Evolutionary conservation across 1,139 yeast species (phyloP), one percentile per base, ranked within the genome.

Genomic region (Taiozyma sp.): DNA sequence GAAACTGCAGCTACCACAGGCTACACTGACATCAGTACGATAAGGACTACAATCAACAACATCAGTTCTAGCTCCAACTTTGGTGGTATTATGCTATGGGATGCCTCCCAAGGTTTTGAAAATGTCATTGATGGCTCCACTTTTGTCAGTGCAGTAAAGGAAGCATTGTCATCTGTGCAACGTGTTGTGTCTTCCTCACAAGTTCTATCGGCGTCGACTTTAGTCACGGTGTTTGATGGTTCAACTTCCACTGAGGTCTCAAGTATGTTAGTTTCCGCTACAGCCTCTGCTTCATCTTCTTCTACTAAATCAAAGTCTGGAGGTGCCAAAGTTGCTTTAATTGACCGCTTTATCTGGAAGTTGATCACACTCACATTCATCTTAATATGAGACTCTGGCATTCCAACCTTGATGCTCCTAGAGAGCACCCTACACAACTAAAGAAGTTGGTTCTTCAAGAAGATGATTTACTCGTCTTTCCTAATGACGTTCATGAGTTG

Each of bases 71-170:
- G 19, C 1, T 43, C 53, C 14, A 41, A 48, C 5, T 83, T 87
- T 63, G 95, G 89, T 45, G 95, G 95, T 54, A 75, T 87, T 56
- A 82, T 85, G 74, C 70, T 87, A 54, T 87, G 95, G 95, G 95
- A 88, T 66, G 95, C 91, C 35, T 80, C 88, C 34, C 83, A 81
- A 62, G 88, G 83, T 24, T 77, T 74, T 63, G 64, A 75, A 22
- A 88, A 88, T 64, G 66, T 63, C 28, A 71, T 73, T 47, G 66
- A 69, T 53, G 83, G 81, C 39, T 65, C 63, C 21, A 56, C 66
- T 13, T 72, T 62, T 53, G 67, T 68, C 19, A 59, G 61, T 19
- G 58, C 63, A 22, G 50, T 70, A 44, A 69, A 68, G 54, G 48
- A 58, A 10, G 7, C 40, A 3, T 16, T 35, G 16, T 22, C 40